These are phyloP conservation scores for Blepharisma stoltei DNA, from an alignment of 73 alveolate species.

Conservation along the genomic window DNA sequence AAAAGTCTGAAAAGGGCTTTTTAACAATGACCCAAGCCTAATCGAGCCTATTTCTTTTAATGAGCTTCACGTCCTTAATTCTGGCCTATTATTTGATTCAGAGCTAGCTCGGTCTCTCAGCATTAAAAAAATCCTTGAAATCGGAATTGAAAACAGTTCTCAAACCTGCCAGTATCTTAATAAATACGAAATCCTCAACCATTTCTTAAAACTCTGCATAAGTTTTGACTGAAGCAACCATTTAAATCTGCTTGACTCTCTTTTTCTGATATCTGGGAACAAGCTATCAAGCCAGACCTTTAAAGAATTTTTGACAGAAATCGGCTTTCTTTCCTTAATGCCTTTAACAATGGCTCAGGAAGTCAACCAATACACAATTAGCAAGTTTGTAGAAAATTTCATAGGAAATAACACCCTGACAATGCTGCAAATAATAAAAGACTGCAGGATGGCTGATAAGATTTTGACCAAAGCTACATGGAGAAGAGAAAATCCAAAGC, in stretches of 20 bases:
- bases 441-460: not conserved
- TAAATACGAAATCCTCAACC: not conserved
- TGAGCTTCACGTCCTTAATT: not conserved
- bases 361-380: not conserved
- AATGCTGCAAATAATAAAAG: not conserved
- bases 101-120: not conserved
- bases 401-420: not conserved
- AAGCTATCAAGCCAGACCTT: not conserved
- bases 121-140: not conserved
- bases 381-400: not conserved
- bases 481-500: not conserved
- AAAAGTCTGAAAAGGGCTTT: not conserved
- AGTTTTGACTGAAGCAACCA: not conserved
- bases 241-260: not conserved
- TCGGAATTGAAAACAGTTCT: not conserved
- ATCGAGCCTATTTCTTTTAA: not conserved
- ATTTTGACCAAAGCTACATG: not conserved
- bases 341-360: not conserved
- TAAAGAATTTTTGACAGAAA: not conserved
- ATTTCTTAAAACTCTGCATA: conserved; percentile 1
- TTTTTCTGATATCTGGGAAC: not conserved
- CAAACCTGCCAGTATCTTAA: not conserved
- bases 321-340: not conserved
- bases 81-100: conserved; percentile 1
- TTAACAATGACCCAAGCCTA: not conserved